phyloP scores from a whole-genome alignment of 2,329 filamentous ascomycete species.

The Phoma sp. region DNA sequence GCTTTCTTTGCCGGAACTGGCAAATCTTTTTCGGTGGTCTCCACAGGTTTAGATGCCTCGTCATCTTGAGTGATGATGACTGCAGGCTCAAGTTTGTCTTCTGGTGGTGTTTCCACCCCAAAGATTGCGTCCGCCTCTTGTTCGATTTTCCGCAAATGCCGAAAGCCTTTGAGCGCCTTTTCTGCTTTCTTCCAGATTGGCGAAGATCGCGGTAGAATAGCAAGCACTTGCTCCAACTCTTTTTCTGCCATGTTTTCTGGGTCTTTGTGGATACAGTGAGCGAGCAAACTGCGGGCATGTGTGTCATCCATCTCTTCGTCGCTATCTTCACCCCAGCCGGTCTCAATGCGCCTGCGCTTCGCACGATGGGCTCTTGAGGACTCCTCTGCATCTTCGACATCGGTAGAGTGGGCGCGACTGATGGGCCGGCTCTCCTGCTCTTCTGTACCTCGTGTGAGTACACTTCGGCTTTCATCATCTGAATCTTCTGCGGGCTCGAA shows the following conservation, averaged over 20 bases:
- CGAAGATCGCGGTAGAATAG: conserved; percentile 61
- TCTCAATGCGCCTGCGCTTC: conserved; percentile 54
- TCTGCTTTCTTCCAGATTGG: conserved; percentile 77
- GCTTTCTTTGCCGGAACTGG: conserved; percentile 41
- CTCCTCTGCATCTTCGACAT: conserved; percentile 58
- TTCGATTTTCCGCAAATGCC: conserved; percentile 75
- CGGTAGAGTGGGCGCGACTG: conserved; percentile 67
- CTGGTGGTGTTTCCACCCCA: conserved; percentile 53
- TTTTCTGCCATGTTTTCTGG: conserved; percentile 74
- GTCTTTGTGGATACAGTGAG: conserved; percentile 61
- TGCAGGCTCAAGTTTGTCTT: conserved; percentile 50
- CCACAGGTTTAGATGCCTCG: conserved; percentile 44
- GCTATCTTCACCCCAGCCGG: conserved; percentile 55
- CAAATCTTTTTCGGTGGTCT: conserved; percentile 42
- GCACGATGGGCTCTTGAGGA: conserved; percentile 51
- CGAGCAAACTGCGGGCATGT: conserved; percentile 54
- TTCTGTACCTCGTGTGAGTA: conserved; percentile 77
- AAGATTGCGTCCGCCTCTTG: conserved; percentile 81
- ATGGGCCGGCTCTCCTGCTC: conserved; percentile 82
- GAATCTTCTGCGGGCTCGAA: conserved; percentile 85
- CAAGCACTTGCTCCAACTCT: conserved; percentile 61
- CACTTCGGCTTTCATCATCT: conserved; percentile 72
- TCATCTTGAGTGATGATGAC: conserved; percentile 53
- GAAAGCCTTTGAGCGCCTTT: conserved; percentile 60
- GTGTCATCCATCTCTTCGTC: conserved; percentile 57